A percentile compares a stretch with the other conserved stretches of the same genome.
Evolutionary conservation across 805 yeast genomes (phyloP).

Genomic region (Barnettozyma salicaria): DNA sequence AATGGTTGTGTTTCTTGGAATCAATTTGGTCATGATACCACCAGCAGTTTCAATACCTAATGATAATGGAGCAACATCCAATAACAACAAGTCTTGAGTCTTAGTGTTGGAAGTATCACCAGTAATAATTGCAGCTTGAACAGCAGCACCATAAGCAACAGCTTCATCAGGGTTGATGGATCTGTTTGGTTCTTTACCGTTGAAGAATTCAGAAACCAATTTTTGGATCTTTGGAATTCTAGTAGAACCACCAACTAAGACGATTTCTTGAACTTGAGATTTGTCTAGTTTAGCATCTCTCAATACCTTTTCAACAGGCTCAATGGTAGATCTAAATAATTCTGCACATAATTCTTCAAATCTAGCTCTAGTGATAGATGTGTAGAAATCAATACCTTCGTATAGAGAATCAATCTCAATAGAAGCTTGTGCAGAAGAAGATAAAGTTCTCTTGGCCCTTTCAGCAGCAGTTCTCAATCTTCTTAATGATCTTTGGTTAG

Average conservation of each 20-base stretch:
- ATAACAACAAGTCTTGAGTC: constrained; percentile 93
- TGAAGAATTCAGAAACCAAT: constrained; percentile 94
- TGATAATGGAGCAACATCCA: constrained; percentile 98
- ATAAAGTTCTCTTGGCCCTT: constrained; percentile 98
- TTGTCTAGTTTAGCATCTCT: constrained; percentile 91
- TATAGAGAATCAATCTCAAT: constrained; percentile 92
- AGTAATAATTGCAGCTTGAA: constrained; percentile 94
- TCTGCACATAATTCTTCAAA: constrained; percentile 97
- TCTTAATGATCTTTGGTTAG: constrained; percentile 96
- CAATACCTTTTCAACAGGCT: constrained; percentile 95
- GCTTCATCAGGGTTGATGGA: constrained; percentile 99
- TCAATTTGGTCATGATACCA: constrained; percentile 99
- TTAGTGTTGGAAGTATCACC: constrained; percentile 91
- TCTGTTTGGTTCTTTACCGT: constrained; percentile 97
- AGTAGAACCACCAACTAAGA: constrained; percentile 97
- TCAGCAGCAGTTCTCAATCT: constrained; percentile 99
- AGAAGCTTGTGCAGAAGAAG: constrained; percentile 95
- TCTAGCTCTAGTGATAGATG: constrained; percentile 97
- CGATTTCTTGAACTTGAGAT: constrained; percentile 89
- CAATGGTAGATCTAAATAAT: constrained; percentile 88
- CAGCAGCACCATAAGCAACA: constrained; percentile 99
- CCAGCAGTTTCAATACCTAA: constrained; percentile 99
- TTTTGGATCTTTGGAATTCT: constrained; percentile 99
- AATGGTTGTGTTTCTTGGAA: constrained; percentile 97
- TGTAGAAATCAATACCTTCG: constrained; percentile 97